Evolutionary conservation across 2,329 filamentous ascomycete genomes (phyloP).

Genomic region (Cucurbitaria berberidis): DNA sequence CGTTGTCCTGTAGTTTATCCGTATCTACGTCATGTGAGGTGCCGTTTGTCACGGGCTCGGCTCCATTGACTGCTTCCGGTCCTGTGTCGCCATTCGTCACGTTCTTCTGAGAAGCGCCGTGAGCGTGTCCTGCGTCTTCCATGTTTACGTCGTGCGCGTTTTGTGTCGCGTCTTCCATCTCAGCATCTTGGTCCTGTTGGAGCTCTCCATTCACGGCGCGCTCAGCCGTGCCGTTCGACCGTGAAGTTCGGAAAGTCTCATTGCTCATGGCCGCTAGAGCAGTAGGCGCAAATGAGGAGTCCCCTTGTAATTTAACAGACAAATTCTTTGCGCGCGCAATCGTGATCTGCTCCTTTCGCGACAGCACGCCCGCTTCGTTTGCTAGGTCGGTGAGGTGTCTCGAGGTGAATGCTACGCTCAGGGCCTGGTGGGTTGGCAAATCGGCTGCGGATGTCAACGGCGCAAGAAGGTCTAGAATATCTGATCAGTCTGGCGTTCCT

Average conservation of each 20-base stretch:
- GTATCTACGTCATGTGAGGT: conserved; percentile 17
- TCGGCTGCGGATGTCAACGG: conserved; percentile 78
- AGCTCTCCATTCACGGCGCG: conserved; percentile 15
- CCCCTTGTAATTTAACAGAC: conserved; percentile 74
- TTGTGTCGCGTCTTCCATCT: conserved; percentile 20
- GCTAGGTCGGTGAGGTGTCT: conserved; percentile 75
- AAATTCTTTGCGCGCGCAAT: conserved; percentile 78
- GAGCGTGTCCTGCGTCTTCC: conserved; percentile 29
- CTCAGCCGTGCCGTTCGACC: conserved; percentile 15
- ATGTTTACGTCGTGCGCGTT: conserved; percentile 35
- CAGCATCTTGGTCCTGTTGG: conserved; percentile 11
- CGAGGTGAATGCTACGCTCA: conserved; percentile 76
- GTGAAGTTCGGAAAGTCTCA: conserved; percentile 27
- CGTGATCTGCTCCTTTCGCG: conserved; percentile 75
- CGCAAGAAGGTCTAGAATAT: conserved; percentile 68
- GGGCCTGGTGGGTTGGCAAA: conserved; percentile 73
- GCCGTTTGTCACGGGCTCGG: conserved; percentile 30
- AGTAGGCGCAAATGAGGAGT: conserved; percentile 69
- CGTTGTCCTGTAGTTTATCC: conserved; percentile 30
- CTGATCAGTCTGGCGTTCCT: conserved; percentile 34
- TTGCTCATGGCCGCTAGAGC: conserved; percentile 58
- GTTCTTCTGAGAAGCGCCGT: conserved; percentile 17
- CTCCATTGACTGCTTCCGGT: conserved; percentile 21
- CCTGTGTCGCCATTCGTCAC: conserved; percentile 17
- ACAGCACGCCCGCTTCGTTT: conserved; percentile 70